Conservation (phyloP, 2,329 filamentous ascomycete genomes). For the Fusarium udum region DNA sequence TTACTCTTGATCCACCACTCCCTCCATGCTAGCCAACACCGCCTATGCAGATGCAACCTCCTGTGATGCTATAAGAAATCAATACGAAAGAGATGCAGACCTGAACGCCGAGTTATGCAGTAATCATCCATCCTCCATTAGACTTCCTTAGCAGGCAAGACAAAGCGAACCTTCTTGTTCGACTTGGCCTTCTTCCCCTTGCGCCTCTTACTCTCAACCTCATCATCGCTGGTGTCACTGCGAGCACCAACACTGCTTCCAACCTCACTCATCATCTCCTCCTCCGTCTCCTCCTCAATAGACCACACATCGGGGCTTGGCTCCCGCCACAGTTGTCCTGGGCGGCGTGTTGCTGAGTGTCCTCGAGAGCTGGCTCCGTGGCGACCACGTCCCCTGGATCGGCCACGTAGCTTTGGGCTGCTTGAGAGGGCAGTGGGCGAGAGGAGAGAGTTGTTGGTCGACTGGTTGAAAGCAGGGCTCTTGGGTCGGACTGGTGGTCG, state of each 20-base stretch:
- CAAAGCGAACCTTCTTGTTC: slow-evolving; percentile 66
- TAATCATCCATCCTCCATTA: slow-evolving; percentile 1
- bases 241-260: slow-evolving; percentile 45
- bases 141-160: slow-evolving; percentile 57
- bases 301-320: slow-evolving; percentile 69
- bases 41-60: slow-evolving; percentile 30
- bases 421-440: slow-evolving; percentile 39
- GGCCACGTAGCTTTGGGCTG: slow-evolving; percentile 44
- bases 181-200: slow-evolving; percentile 55
- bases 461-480: slow-evolving; percentile 47
- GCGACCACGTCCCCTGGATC: slow-evolving; percentile 45
- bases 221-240: slow-evolving; percentile 45
- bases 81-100: slow-evolving; percentile 14
- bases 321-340: slow-evolving; percentile 61
- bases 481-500: slow-evolving; percentile 44
- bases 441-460: slow-evolving; percentile 43
- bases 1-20: slow-evolving; percentile 24
- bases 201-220: slow-evolving; percentile 18
- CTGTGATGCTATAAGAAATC: slow-evolving; percentile 13
- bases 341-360: slow-evolving; percentile 49
- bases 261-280: slow-evolving; percentile 59
- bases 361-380: slow-evolving; percentile 41
- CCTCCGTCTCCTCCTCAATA: slow-evolving; percentile 68
- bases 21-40: slow-evolving; percentile 36
- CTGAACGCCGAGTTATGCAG: slow-evolving; percentile 41